Evolutionary conservation across 2,329 filamentous ascomycete species (phyloP).

Genomic region (Torrubiella hemipterigena): DNA sequence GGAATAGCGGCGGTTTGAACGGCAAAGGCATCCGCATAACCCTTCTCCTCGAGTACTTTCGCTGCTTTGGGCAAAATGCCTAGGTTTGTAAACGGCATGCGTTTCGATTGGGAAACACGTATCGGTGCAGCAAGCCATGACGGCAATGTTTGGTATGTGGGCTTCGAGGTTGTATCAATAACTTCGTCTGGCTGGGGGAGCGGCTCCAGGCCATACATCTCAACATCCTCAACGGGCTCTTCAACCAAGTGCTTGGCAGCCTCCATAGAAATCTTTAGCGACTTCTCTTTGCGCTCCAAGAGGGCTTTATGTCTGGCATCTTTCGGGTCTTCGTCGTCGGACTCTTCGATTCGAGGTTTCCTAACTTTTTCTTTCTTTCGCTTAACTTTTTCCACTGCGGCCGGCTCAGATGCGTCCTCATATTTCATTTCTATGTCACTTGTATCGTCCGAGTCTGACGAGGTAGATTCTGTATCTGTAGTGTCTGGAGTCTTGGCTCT

Average conservation of each 20-base stretch:
- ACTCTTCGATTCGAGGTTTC: constrained; percentile 10
- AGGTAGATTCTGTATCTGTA: background rate
- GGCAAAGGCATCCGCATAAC: constrained; percentile 26
- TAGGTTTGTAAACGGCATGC: constrained; percentile 48
- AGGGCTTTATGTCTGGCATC: constrained; percentile 34
- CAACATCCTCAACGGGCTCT: constrained; percentile 20
- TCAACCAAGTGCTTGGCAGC: constrained; percentile 19
- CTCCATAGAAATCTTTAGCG: constrained; percentile 35
- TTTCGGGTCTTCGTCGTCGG: constrained; percentile 15
- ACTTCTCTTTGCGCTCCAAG: constrained; percentile 43
- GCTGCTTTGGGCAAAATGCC: constrained; percentile 50
- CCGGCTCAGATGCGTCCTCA: background rate
- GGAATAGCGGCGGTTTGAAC: constrained; percentile 51
- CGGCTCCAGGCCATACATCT: constrained; percentile 63
- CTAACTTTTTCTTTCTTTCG: constrained; percentile 21
- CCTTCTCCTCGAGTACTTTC: constrained; percentile 51
- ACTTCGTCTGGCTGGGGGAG: constrained; percentile 65
- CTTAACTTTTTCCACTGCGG: constrained; percentile 10
- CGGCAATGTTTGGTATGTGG: constrained; percentile 69
- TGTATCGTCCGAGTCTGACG: background rate
- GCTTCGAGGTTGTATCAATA: constrained; percentile 41
- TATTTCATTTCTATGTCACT: constrained; percentile 1
- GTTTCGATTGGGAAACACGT: constrained; percentile 49
- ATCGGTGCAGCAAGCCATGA: constrained; percentile 68
- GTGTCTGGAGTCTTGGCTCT: background rate